phyloP scores from a whole-genome alignment of 1,139 yeast species.

The Hemisphaericaspora subhashii region DNA sequence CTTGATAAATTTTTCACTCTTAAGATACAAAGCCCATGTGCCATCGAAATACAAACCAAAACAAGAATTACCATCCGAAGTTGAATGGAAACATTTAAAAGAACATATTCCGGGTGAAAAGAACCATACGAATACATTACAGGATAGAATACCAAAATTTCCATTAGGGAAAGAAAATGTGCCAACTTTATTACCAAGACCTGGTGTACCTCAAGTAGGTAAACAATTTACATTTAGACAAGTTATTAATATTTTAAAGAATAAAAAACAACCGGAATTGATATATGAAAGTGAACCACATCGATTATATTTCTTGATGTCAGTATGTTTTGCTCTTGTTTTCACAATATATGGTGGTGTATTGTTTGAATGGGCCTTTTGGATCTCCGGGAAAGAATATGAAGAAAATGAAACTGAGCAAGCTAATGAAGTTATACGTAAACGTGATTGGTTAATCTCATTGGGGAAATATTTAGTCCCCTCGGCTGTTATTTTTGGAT shows the following conservation, averaged over 20 bases:
- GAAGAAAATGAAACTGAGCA: conserved; percentile 54
- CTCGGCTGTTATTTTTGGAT: conserved; percentile 37
- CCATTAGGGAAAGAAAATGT: conserved; percentile 66
- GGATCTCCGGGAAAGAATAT: conserved; percentile 57
- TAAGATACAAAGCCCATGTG: conserved; percentile 27
- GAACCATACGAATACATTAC: conserved; percentile 45
- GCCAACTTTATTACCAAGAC: conserved; percentile 70
- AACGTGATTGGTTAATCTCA: conserved; percentile 39
- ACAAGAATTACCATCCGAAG: conserved; percentile 32
- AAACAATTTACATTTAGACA: conserved; percentile 56
- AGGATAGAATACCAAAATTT: conserved; percentile 58
- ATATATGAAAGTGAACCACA: conserved; percentile 86
- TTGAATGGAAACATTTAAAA: conserved; percentile 47
- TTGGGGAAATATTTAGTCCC: conserved; percentile 32
- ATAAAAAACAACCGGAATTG: conserved; percentile 64
- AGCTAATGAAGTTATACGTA: conserved; percentile 31
- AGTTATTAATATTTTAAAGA: conserved; percentile 59
- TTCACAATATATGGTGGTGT: conserved; percentile 68
- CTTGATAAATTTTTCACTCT: not conserved
- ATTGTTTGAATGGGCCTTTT: conserved; percentile 57
- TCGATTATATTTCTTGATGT: conserved; percentile 66
- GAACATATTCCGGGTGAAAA: conserved; percentile 65
- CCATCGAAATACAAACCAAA: conserved; percentile 27
- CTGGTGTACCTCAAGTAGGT: conserved; percentile 73
- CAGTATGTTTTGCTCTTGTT: conserved; percentile 68